A percentile compares a stretch with the other conserved stretches of the same genome.
phyloP scores from a whole-genome alignment of 1,139 yeast genomes.

The Hansenula sp. region DNA sequence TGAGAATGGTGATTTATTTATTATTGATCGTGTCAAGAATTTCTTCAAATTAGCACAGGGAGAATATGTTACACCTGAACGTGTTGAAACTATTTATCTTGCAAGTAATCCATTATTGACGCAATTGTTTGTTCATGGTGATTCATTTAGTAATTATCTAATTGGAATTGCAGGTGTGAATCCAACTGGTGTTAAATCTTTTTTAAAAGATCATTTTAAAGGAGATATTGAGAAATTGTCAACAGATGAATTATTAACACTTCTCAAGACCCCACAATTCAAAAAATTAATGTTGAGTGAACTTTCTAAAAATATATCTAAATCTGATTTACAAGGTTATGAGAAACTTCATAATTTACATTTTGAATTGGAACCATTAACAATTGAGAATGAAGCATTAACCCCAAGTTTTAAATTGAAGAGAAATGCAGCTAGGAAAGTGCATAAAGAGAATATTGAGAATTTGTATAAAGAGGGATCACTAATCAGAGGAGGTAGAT shows the following conservation, averaged over 20 bases:
- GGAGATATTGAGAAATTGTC: slow-evolving; percentile 6
- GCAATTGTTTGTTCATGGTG: slow-evolving; percentile 43
- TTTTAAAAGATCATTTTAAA: slow-evolving; percentile 2
- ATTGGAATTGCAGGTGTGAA: slow-evolving; percentile 47
- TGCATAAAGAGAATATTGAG: slow-evolving; percentile 38
- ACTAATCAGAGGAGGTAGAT: slow-evolving; percentile 8
- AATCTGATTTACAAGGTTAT: slow-evolving; percentile 36
- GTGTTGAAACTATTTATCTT: slow-evolving; percentile 42
- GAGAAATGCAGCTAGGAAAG: slow-evolving; percentile 50
- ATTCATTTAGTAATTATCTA: slow-evolving; percentile 37
- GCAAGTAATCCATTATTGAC: slow-evolving; percentile 33
- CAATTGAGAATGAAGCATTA: slow-evolving; percentile 49
- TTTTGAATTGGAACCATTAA: slow-evolving; percentile 56
- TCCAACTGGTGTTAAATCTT: slow-evolving; percentile 15
- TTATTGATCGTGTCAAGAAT: slow-evolving; percentile 48
- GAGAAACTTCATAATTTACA: slow-evolving; percentile 54
- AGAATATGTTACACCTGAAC: slow-evolving; percentile 51
- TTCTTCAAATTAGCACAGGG: slow-evolving; percentile 51
- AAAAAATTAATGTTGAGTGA: slow-evolving; percentile 24
- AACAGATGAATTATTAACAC: slow-evolving; percentile 6
- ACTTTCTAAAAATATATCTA: slow-evolving; percentile 22
- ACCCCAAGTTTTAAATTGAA: slow-evolving; percentile 67
- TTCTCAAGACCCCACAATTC: slow-evolving; percentile 24
- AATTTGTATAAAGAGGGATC: slow-evolving; percentile 51
- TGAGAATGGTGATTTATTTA: slow-evolving; percentile 35